These are phyloP conservation scores for Mucor lusitanicus DNA, from an alignment of 371 early-diverging fungal species.

Conservation along the genomic window DNA sequence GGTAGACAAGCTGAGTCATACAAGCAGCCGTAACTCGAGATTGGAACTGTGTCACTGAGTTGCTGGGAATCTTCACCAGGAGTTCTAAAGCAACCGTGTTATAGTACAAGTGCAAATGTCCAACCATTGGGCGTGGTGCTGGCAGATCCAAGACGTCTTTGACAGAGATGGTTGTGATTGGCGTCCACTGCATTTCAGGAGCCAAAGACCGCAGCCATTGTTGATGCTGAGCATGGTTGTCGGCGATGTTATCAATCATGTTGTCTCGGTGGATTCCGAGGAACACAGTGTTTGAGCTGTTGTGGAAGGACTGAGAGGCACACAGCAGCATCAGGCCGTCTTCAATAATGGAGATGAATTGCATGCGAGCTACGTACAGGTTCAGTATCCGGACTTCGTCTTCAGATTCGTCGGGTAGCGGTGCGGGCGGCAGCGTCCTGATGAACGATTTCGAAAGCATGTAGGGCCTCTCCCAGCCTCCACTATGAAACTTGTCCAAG, in stretches of 20 bases:
- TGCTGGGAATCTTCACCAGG: slow-evolving; percentile 16
- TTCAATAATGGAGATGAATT: slow-evolving; percentile 8
- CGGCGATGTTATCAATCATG: neutral
- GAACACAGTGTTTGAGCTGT: neutral
- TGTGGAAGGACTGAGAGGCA: neutral
- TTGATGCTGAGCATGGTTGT: neutral
- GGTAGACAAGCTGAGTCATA: slow-evolving; percentile 38
- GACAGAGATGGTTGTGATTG: slow-evolving; percentile 12
- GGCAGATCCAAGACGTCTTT: slow-evolving; percentile 30
- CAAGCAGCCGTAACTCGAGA: slow-evolving; percentile 29
- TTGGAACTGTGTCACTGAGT: slow-evolving; percentile 25
- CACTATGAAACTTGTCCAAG: slow-evolving; percentile 37
- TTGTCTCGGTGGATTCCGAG: neutral
- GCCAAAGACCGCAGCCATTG: slow-evolving; percentile 17
- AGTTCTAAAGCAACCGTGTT: slow-evolving; percentile 20
- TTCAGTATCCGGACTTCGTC: slow-evolving; percentile 9
- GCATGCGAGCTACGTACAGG: neutral
- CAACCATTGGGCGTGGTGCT: slow-evolving; percentile 22
- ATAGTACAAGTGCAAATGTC: slow-evolving; percentile 30
- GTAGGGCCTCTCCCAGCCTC: slow-evolving; percentile 38
- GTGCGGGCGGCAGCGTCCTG: slow-evolving; percentile 5
- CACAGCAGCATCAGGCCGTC: slow-evolving; percentile 4
- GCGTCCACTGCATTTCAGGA: slow-evolving; percentile 34
- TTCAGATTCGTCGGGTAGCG: slow-evolving; percentile 12
- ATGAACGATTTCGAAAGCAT: slow-evolving; percentile 24